Evolutionary conservation across 495 filamentous ascomycete species (phyloP).

Genomic region (Cairneyella variabilis): DNA sequence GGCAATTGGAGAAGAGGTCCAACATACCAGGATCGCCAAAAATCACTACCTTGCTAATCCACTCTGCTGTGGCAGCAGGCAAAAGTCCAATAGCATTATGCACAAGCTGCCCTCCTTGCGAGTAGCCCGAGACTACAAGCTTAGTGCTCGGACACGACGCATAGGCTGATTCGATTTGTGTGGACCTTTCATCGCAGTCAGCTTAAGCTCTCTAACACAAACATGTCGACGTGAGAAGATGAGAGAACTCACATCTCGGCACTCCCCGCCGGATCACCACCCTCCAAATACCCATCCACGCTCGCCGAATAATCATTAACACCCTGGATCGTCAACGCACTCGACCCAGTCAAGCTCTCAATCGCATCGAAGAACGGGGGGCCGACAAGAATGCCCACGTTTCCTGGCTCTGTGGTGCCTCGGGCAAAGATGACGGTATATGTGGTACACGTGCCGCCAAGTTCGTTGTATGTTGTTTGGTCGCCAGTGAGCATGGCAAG

Average conservation of each 20-base stretch:
- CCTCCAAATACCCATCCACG: constrained; percentile 41
- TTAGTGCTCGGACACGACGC: constrained; percentile 55
- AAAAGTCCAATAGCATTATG: constrained; percentile 45
- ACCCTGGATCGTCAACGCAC: constrained; percentile 50
- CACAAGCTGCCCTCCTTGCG: constrained; percentile 50
- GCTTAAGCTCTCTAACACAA: too few species aligned
- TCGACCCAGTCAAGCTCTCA: constrained; percentile 27
- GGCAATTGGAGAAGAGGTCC: not conserved
- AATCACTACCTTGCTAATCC: constrained; percentile 41
- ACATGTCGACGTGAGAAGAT: too few species aligned
- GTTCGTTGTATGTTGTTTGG: constrained; percentile 40
- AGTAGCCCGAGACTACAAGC: constrained; percentile 59
- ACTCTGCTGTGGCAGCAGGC: constrained; percentile 26
- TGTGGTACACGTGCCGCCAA: constrained; percentile 38
- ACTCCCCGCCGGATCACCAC: constrained; percentile 40
- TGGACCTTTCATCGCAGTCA: constrained; percentile 38
- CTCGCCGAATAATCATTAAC: constrained; percentile 44
- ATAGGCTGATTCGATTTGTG: constrained; percentile 41
- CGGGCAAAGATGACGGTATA: constrained; percentile 58
- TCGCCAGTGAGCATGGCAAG: constrained; percentile 26
- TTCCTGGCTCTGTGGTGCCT: constrained; percentile 50
- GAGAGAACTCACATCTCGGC: constrained; percentile 25
- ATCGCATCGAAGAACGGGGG: constrained; percentile 51
- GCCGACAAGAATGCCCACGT: constrained; percentile 50
- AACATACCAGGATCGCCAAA: constrained; percentile 54